phyloP scores from a whole-genome alignment of 495 filamentous ascomycete genomes.

The Hypoxylon subgilvum region DNA sequence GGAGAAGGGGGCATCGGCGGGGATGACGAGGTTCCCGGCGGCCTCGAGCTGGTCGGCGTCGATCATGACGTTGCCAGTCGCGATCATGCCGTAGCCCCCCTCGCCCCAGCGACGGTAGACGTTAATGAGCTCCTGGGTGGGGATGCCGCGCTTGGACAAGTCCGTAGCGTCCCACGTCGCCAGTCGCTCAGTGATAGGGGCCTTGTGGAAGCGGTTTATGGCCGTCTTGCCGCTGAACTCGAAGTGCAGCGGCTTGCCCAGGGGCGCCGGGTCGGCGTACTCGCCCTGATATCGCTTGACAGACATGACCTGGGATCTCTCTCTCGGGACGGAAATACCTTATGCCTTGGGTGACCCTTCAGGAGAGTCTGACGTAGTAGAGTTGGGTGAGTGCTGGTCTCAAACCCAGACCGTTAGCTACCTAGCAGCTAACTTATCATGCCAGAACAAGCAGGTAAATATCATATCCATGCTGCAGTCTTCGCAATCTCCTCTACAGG shows the following conservation, averaged over 20 bases:
- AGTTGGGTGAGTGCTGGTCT: too few relatives aligned
- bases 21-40: conserved; percentile 64
- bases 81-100: conserved; percentile 60
- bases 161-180: conserved; percentile 56
- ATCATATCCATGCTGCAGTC: too few relatives aligned
- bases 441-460: too few relatives aligned
- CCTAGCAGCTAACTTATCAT: too few relatives aligned
- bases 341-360: too few relatives aligned
- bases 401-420: too few relatives aligned
- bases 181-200: conserved; percentile 64
- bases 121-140: conserved; percentile 61
- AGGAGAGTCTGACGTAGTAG: too few relatives aligned
- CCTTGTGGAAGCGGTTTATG: conserved; percentile 65
- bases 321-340: too few relatives aligned
- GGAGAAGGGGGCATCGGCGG: conserved; percentile 49
- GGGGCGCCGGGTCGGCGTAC: conserved; percentile 46
- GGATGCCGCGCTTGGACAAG: conserved; percentile 58
- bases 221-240: conserved; percentile 60
- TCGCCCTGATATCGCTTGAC: neutral
- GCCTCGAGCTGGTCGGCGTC: conserved; percentile 64
- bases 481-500: too few relatives aligned
- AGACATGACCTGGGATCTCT: neutral
- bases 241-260: conserved; percentile 63
- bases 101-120: conserved; percentile 67
- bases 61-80: conserved; percentile 70